These are phyloP conservation scores for Calocera viscosa DNA, from an alignment of 768 basidiomycete genomes.

Conservation along the genomic window DNA sequence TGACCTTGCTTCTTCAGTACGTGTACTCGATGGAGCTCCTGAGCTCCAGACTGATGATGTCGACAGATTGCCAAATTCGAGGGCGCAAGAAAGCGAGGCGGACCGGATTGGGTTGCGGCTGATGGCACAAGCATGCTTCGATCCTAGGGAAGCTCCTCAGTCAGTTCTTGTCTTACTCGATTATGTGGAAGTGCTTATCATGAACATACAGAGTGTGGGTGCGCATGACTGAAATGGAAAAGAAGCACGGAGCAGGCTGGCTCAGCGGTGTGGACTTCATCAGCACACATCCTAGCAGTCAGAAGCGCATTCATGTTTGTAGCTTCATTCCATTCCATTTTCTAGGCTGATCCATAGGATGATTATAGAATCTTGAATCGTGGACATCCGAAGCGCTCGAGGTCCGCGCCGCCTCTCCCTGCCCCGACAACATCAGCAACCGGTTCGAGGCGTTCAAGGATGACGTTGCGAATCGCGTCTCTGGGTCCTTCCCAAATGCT, in stretches of 20 bases:
- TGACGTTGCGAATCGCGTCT: not conserved
- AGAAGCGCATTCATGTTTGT: slow-evolving; percentile 57
- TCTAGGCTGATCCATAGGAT: not conserved
- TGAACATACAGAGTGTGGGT: slow-evolving; percentile 48
- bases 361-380: not conserved
- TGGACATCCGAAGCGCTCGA: slow-evolving; percentile 12
- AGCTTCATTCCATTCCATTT: not conserved
- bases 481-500: not conserved
- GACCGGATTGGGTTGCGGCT: slow-evolving; percentile 75
- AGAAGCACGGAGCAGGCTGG: slow-evolving; percentile 20
- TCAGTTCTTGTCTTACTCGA: slow-evolving; percentile 28
- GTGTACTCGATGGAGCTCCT: slow-evolving; percentile 14
- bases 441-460: slow-evolving; percentile 2
- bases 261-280: slow-evolving; percentile 43
- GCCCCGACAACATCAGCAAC: not conserved
- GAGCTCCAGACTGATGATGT: not conserved
- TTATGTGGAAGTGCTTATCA: not conserved
- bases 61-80: slow-evolving; percentile 61
- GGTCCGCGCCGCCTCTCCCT: slow-evolving; percentile 14
- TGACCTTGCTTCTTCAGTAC: slow-evolving; percentile 39
- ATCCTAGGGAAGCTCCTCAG: slow-evolving; percentile 66
- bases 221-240: slow-evolving; percentile 50
- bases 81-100: slow-evolving; percentile 75
- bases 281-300: slow-evolving; percentile 67
- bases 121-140: slow-evolving; percentile 73